Conservation (phyloP, 495 filamentous ascomycete species). For the Aspergillus heteromorphus region DNA sequence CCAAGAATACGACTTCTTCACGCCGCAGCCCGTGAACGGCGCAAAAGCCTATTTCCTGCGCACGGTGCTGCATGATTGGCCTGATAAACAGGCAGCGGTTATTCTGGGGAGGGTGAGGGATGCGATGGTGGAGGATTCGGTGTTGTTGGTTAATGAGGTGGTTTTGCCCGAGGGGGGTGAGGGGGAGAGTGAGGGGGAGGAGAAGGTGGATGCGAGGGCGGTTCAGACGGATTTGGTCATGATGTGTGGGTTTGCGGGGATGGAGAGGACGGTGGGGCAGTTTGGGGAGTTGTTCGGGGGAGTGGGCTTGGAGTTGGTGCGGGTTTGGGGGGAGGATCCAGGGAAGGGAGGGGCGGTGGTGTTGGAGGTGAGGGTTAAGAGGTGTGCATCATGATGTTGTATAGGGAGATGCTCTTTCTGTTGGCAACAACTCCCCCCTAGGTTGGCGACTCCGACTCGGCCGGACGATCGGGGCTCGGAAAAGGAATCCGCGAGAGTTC, state of each 20-base stretch:
- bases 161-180: slow-evolving; percentile 12
- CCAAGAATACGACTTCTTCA: slow-evolving; percentile 45
- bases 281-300: slow-evolving; percentile 26
- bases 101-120: slow-evolving; percentile 36
- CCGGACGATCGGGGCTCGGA: too few species aligned
- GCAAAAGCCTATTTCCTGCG: slow-evolving; percentile 26
- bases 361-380: slow-evolving; percentile 12
- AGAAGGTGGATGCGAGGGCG: slow-evolving; percentile 4
- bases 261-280: slow-evolving; percentile 28
- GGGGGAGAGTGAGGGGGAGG: too few species aligned
- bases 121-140: slow-evolving; percentile 38
- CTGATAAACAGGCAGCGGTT: slow-evolving; percentile 34
- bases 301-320: slow-evolving; percentile 55
- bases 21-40: slow-evolving; percentile 38
- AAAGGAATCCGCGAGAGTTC: too few species aligned
- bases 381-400: background rate
- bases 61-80: slow-evolving; percentile 46
- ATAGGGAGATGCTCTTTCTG: too few species aligned
- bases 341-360: background rate
- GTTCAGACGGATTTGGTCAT: slow-evolving; percentile 35
- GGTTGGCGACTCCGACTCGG: too few species aligned
- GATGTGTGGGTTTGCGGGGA: slow-evolving; percentile 28
- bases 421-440: too few species aligned
- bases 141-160: slow-evolving; percentile 41
- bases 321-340: slow-evolving; percentile 16